Conservation (phyloP, 139 green algal genomes). For the Chlamydomonas sp. region DNA sequence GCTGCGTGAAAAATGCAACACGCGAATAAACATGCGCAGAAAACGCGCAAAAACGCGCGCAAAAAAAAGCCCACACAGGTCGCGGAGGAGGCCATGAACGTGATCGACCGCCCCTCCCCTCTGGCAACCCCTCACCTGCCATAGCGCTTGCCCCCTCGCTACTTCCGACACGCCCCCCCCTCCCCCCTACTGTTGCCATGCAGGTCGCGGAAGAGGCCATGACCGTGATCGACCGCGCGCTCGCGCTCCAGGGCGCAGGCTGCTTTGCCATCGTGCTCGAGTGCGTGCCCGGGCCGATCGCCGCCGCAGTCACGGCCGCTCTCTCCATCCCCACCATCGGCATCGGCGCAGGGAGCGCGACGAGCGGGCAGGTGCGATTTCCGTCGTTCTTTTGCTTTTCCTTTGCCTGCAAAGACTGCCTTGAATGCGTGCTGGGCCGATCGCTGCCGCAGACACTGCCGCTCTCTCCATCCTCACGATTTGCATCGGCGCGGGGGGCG, state of each 20-base stretch:
- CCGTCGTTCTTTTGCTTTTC: not conserved
- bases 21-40: too few relatives aligned
- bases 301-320: conserved; percentile 73
- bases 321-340: conserved; percentile 94
- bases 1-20: too few relatives aligned
- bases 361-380: conserved; percentile 70
- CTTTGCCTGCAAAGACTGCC: too few relatives aligned
- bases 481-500: conserved; percentile 86
- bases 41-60: too few relatives aligned
- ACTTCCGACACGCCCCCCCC: not conserved
- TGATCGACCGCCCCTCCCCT: conserved; percentile 56
- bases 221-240: conserved; percentile 52
- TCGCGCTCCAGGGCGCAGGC: conserved; percentile 73
- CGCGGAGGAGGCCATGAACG: conserved; percentile 61
- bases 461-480: conserved; percentile 90
- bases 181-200: conserved; percentile 4
- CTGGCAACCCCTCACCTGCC: too few relatives aligned
- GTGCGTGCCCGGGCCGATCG: conserved; percentile 85
- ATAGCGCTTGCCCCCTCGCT: too few relatives aligned
- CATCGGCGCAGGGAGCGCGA: conserved; percentile 82
- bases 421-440: conserved; percentile 91
- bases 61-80: conserved; percentile 21
- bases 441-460: conserved; percentile 83
- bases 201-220: conserved; percentile 61
- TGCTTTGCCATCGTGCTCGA: conserved; percentile 95